Percentiles rank a stretch among this genome's conserved stretches.
Conservation (phyloP, 768 basidiomycete genomes). For the Gymnopilus dilepis region DNA sequence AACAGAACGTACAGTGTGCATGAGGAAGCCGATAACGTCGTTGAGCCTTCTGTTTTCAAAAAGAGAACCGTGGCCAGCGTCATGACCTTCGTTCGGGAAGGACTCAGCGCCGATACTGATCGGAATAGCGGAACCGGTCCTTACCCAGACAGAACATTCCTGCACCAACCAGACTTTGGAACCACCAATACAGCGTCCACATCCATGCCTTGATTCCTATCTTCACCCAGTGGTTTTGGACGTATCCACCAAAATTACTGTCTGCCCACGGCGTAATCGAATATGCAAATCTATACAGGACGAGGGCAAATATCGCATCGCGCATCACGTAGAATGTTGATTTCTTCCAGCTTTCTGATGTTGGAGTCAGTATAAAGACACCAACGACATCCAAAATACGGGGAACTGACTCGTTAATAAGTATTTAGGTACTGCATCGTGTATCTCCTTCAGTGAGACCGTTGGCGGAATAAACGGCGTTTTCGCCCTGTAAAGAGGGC, state of each 20-base stretch:
- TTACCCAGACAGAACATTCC: slow-evolving; percentile 60
- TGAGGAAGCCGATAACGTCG: slow-evolving; percentile 52
- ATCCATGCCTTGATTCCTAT: slow-evolving; percentile 36
- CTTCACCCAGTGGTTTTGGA: slow-evolving; percentile 37
- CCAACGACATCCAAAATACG: not conserved
- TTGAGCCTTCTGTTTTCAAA: slow-evolving; percentile 42
- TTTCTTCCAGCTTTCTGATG: slow-evolving; percentile 40
- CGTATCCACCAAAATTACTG: slow-evolving; percentile 43
- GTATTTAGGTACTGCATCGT: slow-evolving; percentile 59
- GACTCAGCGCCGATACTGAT: not conserved
- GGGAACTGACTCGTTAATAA: slow-evolving; percentile 46
- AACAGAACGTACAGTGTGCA: slow-evolving; percentile 42
- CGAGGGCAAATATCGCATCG: slow-evolving; percentile 45
- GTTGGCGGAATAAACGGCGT: slow-evolving; percentile 55
- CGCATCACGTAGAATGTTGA: slow-evolving; percentile 48
- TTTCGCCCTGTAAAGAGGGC: slow-evolving; percentile 35
- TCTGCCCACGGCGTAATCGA: slow-evolving; percentile 47
- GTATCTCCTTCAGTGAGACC: slow-evolving; percentile 56
- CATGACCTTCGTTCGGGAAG: slow-evolving; percentile 38
- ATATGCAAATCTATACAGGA: slow-evolving; percentile 49
- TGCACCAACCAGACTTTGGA: slow-evolving; percentile 57
- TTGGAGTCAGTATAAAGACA: not conserved
- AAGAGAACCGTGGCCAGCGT: slow-evolving; percentile 50
- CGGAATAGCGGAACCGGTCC: not conserved
- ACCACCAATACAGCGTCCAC: slow-evolving; percentile 56